Evolutionary conservation across 2,329 filamentous ascomycete species (phyloP).

Genomic region (Ascocoryne sarcoides): DNA sequence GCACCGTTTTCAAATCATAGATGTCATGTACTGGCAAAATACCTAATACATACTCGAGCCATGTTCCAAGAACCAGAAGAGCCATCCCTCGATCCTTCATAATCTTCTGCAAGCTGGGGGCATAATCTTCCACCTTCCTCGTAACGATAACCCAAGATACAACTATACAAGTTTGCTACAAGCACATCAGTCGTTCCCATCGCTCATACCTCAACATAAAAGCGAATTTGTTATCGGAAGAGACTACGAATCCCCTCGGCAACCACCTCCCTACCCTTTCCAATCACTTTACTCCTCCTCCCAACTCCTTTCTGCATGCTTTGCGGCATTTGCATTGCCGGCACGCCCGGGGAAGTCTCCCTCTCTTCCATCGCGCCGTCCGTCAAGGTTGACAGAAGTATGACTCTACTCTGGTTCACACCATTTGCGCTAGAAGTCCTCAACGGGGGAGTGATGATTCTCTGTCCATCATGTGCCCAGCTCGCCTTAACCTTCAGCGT

Average conservation of each 20-base stretch:
- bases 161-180: neutral
- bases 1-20: no score
- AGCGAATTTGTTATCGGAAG: slow-evolving; percentile 21
- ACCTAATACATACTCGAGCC: no score
- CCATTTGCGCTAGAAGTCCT: slow-evolving; percentile 24
- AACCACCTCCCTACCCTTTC: slow-evolving; percentile 17
- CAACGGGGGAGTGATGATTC: slow-evolving; percentile 20
- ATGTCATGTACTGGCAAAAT: no score
- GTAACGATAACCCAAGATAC: no score
- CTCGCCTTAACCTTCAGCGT: slow-evolving; percentile 21
- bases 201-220: neutral
- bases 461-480: slow-evolving; percentile 22
- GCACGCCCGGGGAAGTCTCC: slow-evolving; percentile 15
- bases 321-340: neutral
- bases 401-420: slow-evolving; percentile 10
- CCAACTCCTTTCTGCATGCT: slow-evolving; percentile 1
- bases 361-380: slow-evolving; percentile 17
- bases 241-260: slow-evolving; percentile 23
- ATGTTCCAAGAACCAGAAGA: no score
- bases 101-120: no score
- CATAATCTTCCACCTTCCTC: no score
- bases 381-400: slow-evolving; percentile 5
- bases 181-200: neutral
- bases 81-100: no score
- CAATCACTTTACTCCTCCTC: slow-evolving; percentile 16